Evolutionary conservation across 331 rosid genomes (phyloP).

Genomic region (Pyrus hybrid): DNA sequence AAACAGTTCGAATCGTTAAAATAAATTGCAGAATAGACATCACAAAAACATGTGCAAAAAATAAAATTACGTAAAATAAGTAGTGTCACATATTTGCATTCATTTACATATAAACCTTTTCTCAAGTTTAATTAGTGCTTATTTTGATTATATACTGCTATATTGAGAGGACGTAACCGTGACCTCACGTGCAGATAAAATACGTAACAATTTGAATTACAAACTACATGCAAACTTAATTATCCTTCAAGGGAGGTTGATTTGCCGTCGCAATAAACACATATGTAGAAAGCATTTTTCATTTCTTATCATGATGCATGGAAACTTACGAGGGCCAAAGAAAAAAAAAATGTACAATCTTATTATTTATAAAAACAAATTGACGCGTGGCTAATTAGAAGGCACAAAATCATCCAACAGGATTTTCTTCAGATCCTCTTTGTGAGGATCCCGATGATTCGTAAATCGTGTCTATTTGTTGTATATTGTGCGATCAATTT

Average conservation of each 20-base stretch:
- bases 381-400: not conserved
- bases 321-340: too few relatives aligned
- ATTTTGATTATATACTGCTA: not conserved
- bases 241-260: not conserved
- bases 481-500: fast-evolving
- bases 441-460: too few relatives aligned
- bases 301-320: not conserved
- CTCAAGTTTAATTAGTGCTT: not conserved
- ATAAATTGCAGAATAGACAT: fast-evolving
- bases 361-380: not conserved
- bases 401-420: not conserved
- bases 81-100: too few relatives aligned
- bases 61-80: too few relatives aligned
- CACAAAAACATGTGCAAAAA: too few relatives aligned
- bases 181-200: not conserved
- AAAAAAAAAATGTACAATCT: too few relatives aligned
- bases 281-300: not conserved
- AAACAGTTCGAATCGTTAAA: too few relatives aligned
- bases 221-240: not conserved
- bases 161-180: not conserved
- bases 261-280: not conserved
- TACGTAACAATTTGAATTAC: not conserved
- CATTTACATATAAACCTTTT: not conserved
- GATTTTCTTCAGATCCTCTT: fast-evolving
- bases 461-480: fast-evolving